A percentile compares a stretch with the other conserved stretches of the same genome.
These are phyloP conservation scores for Xylariaceae sp. DNA, from an alignment of 2,329 filamentous ascomycete species.

Conservation along the genomic window DNA sequence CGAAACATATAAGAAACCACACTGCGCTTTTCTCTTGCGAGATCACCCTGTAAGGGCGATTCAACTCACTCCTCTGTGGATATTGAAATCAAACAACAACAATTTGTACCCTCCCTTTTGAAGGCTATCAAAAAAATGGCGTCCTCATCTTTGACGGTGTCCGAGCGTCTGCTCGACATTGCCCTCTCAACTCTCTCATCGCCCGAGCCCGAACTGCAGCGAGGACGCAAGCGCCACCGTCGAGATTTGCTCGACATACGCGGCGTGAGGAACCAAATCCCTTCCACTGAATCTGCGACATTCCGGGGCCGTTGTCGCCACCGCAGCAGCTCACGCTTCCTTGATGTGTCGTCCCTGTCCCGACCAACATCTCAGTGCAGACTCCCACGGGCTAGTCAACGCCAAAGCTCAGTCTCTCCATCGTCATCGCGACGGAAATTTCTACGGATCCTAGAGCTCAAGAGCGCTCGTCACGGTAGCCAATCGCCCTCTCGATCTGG, in stretches of 20 bases:
- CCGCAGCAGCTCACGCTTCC: conserved; percentile 34
- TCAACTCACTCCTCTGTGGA: too few relatives aligned
- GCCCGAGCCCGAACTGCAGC: conserved; percentile 33
- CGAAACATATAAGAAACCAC: too few relatives aligned
- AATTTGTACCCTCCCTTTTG: too few relatives aligned
- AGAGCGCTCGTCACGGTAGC: conserved; percentile 37
- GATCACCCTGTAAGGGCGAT: too few relatives aligned
- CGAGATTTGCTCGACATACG: conserved; percentile 30
- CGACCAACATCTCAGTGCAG: conserved; percentile 14
- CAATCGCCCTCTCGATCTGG: conserved; percentile 39
- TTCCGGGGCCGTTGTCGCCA: conserved; percentile 39
- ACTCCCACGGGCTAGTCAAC: conserved; percentile 19
- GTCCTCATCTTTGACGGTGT: conserved; percentile 13
- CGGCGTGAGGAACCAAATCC: conserved; percentile 23
- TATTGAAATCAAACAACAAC: too few relatives aligned
- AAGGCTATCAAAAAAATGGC: conserved; percentile 22
- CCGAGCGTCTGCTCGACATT: conserved; percentile 25
- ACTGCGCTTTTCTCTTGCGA: too few relatives aligned
- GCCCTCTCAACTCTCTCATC: conserved; percentile 24
- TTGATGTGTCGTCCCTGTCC: conserved; percentile 24
- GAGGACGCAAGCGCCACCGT: conserved; percentile 36
- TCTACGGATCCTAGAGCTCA: conserved; percentile 37
- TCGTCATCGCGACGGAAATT: conserved; percentile 41
- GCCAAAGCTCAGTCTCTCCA: conserved; percentile 26
- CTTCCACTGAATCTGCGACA: conserved; percentile 36